Conservation (phyloP, 768 basidiomycete species). For the Rhodosporidiobolus sp. region DNA sequence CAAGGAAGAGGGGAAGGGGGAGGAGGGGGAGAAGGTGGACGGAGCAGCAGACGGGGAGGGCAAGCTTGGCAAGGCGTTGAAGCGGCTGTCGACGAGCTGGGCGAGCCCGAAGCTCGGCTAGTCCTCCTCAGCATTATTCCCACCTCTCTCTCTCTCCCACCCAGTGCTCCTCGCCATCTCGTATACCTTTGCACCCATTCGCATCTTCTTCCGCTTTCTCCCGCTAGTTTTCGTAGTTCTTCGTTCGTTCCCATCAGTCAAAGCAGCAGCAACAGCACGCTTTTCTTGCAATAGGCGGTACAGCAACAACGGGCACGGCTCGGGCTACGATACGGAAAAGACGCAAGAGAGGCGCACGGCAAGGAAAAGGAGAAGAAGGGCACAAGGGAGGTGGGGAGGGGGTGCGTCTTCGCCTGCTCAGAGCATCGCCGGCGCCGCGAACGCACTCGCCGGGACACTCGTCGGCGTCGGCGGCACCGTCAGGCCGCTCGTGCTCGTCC, state of each 20-base stretch:
- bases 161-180: too few relatives aligned
- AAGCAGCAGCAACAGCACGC: too few relatives aligned
- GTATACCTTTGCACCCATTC: background rate
- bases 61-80: slow-evolving; percentile 11
- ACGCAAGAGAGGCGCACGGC: too few relatives aligned
- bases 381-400: too few relatives aligned
- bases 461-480: background rate
- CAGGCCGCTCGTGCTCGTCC: background rate
- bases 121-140: background rate
- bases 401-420: background rate
- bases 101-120: slow-evolving; percentile 7
- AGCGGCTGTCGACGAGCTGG: slow-evolving; percentile 9
- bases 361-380: too few relatives aligned
- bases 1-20: background rate
- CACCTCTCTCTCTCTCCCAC: background rate
- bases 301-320: too few relatives aligned
- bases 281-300: too few relatives aligned
- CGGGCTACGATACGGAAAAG: too few relatives aligned
- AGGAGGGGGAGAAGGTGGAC: background rate
- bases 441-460: background rate
- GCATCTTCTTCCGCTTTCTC: background rate
- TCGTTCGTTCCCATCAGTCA: too few relatives aligned
- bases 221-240: too few relatives aligned
- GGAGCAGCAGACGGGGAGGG: background rate
- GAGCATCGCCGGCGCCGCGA: background rate